Base-by-base conservation (phyloP, 306 rosid genomes). In the Hippophae rhamnoides region DNA sequence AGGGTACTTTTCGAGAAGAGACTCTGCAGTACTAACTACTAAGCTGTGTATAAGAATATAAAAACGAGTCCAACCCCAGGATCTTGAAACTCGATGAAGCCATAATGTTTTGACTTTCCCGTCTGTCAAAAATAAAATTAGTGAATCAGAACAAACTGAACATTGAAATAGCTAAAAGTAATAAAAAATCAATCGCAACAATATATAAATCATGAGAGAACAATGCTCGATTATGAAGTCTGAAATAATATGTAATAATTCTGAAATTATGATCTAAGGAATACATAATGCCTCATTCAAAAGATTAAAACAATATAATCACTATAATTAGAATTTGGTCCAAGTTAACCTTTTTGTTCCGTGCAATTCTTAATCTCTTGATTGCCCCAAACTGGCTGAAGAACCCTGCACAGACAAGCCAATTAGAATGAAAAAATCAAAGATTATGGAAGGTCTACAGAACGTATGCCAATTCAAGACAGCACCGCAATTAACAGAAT, bases 81-180 rank as follows among this genome's bases (percentile, higher is more conserved):
- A 71, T 92, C 90, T 54, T 69, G 81, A 63, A 90, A 90, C 63
- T 90, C 86, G 11, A 92, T 71, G 79, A 83, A 90, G 42, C 98
- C 96, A 70, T 62, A 85, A 81, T 90, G 98, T 52, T 68, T 87
- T 5, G 92, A 79, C 62, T 81, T 85, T 66, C 95, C 96, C 0
- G 92, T 85, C 89, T 90, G 74, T 69, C 52, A 13, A 43, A 50
- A 5, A n/a, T 62, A 51, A 43, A 3, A 46, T 46, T 46, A 0
- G 13, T 46, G 13, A 46, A 10, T 46, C 50, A 31, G 38, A 49
- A 50, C 43, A 27, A 26, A 58, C 14, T 5, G 38, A 31, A 31
- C 38, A 31, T 2, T 31, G 38, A 31, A 31, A 31, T 2, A 31
- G 4, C 38, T 4, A 31, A 31, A 31, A 31, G 23, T 18, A 18